Percentiles rank a stretch among this genome's conserved stretches.
Evolutionary conservation across 169 alveolate genomes (phyloP).

Genomic region (Plasmodium sp.): DNA sequence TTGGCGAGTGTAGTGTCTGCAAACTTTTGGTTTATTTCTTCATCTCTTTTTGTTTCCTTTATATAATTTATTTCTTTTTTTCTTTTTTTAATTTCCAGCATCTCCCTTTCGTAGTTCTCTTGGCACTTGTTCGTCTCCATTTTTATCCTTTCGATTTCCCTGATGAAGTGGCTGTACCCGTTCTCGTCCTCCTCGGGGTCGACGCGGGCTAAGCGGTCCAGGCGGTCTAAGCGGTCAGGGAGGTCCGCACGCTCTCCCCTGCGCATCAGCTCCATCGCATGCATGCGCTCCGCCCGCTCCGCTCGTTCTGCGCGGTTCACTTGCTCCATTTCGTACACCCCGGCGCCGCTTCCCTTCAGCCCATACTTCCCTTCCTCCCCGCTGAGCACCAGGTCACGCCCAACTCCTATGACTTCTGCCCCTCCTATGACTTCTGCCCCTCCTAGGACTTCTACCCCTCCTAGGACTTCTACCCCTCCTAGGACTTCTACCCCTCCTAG

Average conservation of each 20-base stretch:
- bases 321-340: neutral
- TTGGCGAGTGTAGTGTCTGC: conserved; percentile 20
- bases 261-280: too few relatives aligned
- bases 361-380: neutral
- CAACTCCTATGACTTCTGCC: neutral
- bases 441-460: too few relatives aligned
- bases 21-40: conserved; percentile 27
- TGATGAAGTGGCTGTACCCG: conserved; percentile 1
- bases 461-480: too few relatives aligned
- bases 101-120: conserved; percentile 60
- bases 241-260: too few relatives aligned
- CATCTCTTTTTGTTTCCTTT: conserved; percentile 46
- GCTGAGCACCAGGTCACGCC: neutral
- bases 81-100: conserved; percentile 41
- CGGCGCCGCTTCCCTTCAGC: neutral
- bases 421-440: neutral
- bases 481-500: neutral
- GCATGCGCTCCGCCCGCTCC: neutral
- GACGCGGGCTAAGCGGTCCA: neutral
- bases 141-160: conserved; percentile 34
- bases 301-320: neutral
- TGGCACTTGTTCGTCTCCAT: conserved; percentile 24
- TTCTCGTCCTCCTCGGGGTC: neutral
- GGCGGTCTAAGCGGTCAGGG: neutral
- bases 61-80: conserved; percentile 52